These are phyloP conservation scores for Heimioporus sp. DNA, from an alignment of 768 basidiomycete species.

Conservation along the genomic window DNA sequence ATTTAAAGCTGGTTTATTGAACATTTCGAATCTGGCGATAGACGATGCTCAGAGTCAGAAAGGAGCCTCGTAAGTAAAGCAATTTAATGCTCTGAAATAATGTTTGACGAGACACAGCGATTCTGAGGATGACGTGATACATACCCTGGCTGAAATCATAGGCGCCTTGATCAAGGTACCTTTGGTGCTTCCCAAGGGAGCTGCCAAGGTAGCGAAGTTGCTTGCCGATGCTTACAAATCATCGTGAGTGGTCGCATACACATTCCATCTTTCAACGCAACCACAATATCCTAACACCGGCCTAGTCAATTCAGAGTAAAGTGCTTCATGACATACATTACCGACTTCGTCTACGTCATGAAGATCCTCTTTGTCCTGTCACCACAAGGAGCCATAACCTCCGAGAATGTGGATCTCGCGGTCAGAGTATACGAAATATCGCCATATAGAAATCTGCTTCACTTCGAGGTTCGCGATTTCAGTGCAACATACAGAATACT, in stretches of 20 bases:
- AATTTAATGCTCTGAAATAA: background rate
- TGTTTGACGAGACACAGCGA: background rate
- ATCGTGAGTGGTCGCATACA: background rate
- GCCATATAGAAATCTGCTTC: background rate
- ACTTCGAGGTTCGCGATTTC: background rate
- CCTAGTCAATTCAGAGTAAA: background rate
- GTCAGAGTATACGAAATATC: background rate
- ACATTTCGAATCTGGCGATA: background rate
- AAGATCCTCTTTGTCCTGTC: constrained; percentile 1
- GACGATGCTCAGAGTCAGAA: no score
- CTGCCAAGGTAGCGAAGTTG: background rate
- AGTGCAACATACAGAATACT: background rate
- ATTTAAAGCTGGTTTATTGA: background rate
- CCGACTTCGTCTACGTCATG: background rate
- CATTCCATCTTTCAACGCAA: no score
- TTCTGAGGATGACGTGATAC: background rate
- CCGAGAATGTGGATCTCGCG: background rate
- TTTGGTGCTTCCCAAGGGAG: background rate
- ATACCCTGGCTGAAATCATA: background rate
- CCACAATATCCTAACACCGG: background rate
- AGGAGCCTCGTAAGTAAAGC: background rate
- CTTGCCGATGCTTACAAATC: background rate
- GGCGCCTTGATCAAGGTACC: background rate
- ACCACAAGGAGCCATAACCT: background rate
- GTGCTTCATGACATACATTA: background rate